Evolutionary conservation across 2,329 filamentous ascomycete species (phyloP).

Genomic region (Ceratocystis eucalypticola): DNA sequence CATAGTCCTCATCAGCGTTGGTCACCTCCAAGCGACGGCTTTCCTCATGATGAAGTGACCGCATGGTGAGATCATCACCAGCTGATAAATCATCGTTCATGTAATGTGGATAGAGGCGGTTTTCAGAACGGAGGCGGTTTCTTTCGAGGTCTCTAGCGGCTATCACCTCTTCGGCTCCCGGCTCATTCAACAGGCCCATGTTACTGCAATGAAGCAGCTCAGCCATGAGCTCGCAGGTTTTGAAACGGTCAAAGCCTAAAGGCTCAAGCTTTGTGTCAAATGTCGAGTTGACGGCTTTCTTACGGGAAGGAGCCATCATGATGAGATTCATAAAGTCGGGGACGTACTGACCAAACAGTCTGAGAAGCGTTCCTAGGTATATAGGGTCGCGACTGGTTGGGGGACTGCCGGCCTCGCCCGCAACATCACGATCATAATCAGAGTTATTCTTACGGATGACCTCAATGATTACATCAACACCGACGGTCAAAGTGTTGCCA

Average conservation of each 20-base stretch:
- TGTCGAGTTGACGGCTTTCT: conserved; percentile 66
- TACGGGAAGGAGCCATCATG: conserved; percentile 59
- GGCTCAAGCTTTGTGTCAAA: conserved; percentile 88
- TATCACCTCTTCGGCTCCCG: conserved; percentile 78
- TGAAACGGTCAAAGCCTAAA: conserved; percentile 92
- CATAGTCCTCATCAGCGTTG: conserved; percentile 81
- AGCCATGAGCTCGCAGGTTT: conserved; percentile 97
- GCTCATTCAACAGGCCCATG: conserved; percentile 89
- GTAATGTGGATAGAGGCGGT: conserved; percentile 44
- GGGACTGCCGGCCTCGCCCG: conserved; percentile 61
- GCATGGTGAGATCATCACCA: conserved; percentile 49
- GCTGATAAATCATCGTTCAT: conserved; percentile 29
- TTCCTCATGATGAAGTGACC: conserved; percentile 35
- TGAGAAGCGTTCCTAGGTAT: conserved; percentile 79
- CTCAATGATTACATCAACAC: conserved; percentile 94
- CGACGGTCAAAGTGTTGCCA: conserved; percentile 87
- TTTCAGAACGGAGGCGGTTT: conserved; percentile 63
- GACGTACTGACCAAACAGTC: conserved; percentile 79
- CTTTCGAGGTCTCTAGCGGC: conserved; percentile 66
- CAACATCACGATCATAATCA: conserved; percentile 89
- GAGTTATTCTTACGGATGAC: conserved; percentile 99
- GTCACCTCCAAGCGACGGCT: conserved; percentile 66
- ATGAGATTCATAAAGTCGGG: conserved; percentile 90
- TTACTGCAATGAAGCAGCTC: conserved; percentile 96
- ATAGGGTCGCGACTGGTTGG: conserved; percentile 86